Evolutionary conservation across 1,284 basidiomycete species (phyloP), one percentile per base, ranked within the genome.

Genomic region (Rhodotorula sp.): DNA sequence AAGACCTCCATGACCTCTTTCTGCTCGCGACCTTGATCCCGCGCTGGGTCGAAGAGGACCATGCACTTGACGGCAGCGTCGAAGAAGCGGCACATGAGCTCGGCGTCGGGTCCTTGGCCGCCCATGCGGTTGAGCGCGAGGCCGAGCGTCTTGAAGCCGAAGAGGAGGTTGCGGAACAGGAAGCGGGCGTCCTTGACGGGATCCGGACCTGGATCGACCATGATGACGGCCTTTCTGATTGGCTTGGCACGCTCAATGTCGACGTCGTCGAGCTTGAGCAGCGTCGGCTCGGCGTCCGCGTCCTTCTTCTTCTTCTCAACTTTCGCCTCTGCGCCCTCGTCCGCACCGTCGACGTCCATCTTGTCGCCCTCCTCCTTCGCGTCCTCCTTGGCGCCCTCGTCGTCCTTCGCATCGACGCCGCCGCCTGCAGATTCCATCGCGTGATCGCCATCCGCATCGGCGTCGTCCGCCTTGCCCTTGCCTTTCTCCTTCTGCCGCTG

Each of bases 1-100:
- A 99, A 87, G 83, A 89, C 87, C 70, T 99, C 95, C 79, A 94
- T 87, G 22, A 89, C 87, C 77, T 96, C 93, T 68, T 88, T 91
- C 68, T 89, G 88, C 73, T 97, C 93, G 59, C 88, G 87, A 52
- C 86, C 78, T 54, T 80, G 85, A 73, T 94, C 90, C 46, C 81
- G 76, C 44, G 81, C 78, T 13, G 86, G 84, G 75, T 97, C 93
- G 79, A 91, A 92, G 58, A 95, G 84, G 20, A 88, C 85, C 84
- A 97, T 89, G 81, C 91, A 92, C 47, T 88, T 86, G 70, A 97
- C 85, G 75, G 88, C 89, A 61, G 89, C 87, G 75, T 91, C 88
- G 80, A 99, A 97, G 74, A 99, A 85, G 60, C 90, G 87, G 65
- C 90, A 88, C 70, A 98, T 88, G 37, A 92, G 83, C 46, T 88